phyloP scores from a whole-genome alignment of 2,329 filamentous ascomycete genomes.

The Hirsutella rhossiliensis region DNA sequence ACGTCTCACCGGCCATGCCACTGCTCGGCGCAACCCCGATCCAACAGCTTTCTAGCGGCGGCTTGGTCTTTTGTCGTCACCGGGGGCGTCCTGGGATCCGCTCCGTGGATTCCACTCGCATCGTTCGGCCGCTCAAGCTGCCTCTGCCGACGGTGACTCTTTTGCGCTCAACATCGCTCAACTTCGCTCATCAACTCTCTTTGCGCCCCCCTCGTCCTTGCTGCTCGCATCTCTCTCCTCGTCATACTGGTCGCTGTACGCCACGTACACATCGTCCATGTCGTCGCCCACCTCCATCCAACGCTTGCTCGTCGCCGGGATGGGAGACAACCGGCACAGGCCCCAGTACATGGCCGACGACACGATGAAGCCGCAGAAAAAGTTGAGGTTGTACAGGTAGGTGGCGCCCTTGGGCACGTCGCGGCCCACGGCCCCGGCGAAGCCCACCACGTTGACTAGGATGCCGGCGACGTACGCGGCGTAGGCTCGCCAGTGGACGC shows the following conservation, averaged over 20 bases:
- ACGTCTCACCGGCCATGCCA: too few species aligned
- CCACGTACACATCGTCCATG: constrained; percentile 39
- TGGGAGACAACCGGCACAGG: constrained; percentile 56
- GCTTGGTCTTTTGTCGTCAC: too few species aligned
- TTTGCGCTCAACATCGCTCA: too few species aligned
- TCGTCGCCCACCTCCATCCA: constrained; percentile 70
- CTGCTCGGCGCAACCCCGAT: too few species aligned
- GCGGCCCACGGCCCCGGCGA: constrained; percentile 65
- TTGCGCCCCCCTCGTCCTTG: background rate
- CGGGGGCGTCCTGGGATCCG: too few species aligned
- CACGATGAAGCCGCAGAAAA: constrained; percentile 73
- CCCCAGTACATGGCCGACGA: constrained; percentile 54
- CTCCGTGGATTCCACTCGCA: too few species aligned
- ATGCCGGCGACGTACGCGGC: constrained; percentile 73
- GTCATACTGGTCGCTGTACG: constrained; percentile 30
- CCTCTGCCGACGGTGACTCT: too few species aligned
- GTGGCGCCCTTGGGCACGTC: constrained; percentile 64
- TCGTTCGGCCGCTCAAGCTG: too few species aligned
- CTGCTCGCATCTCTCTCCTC: constrained; percentile 16
- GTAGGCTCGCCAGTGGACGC: constrained; percentile 77
- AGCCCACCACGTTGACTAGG: constrained; percentile 82
- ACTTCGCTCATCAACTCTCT: background rate
- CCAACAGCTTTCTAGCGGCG: too few species aligned
- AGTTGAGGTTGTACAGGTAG: constrained; percentile 86
- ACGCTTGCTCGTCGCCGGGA: constrained; percentile 59